Evolutionary conservation across 1,284 basidiomycete genomes (phyloP), one percentile per base, ranked within the genome.

Genomic region (Schizophyllum amplum): DNA sequence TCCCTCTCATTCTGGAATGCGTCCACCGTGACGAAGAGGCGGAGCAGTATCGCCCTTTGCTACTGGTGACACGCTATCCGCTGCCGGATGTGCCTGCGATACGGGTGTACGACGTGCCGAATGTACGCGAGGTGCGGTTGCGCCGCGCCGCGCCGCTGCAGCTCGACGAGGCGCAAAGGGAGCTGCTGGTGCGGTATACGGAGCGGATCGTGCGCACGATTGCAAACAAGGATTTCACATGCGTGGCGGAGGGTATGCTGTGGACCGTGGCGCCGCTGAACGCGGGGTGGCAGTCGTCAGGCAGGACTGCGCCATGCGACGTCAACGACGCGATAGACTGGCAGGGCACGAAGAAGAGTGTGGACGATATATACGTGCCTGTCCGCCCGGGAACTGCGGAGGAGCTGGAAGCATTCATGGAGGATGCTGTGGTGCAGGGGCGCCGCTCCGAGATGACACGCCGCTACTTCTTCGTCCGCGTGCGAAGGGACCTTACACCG

Each of bases 391-490:
- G 74, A 20, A 68, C 73, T 23, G 54, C 74, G 11, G 72, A 76
- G 57, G 68, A 70, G 2, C 65, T 81, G n/a, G 68, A 71, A 17
- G 64, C 70, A 22, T 78, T 77, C 56, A 66, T 84, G 7, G 65
- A 75, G 55, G 86, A 90, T 61, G 80, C 83, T 23, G 71, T 92
- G 22, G 72, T 93, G 27, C 84, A 88, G 67, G 90, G 91, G 65
- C 75, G 87, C 57, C 78, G 76, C 71, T 78, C 82, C n/a, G 89
- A 92, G 67, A 90, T 86, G 64, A 90, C 87, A 1, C 75, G 84
- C 61, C 75, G 85, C 55, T 87, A 84, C 66, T 78, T 78, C 62
- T 78, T 79, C 25, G 66, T 80, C 24, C 71, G 67, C 52, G 65
- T 90, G 42, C 74, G 89, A 56, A 69, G 66, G 23, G 90, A 92